A percentile compares a stretch with the other conserved stretches of the same genome.
phyloP scores from a whole-genome alignment of 2,329 filamentous ascomycete genomes.

The Hypoxylon sp. region DNA sequence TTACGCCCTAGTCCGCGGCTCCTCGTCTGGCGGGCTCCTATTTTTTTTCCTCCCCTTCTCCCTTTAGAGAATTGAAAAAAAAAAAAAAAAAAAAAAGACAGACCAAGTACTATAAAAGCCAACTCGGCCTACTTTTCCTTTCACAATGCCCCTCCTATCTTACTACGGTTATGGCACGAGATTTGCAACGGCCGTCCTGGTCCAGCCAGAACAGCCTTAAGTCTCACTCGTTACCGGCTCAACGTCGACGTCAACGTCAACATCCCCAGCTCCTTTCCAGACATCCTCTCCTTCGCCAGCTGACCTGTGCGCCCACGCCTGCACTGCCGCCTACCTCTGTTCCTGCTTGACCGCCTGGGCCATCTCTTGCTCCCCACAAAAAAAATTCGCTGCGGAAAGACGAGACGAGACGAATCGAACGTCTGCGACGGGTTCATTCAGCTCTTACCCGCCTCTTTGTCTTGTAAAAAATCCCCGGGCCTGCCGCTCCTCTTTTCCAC shows the following conservation, averaged over 20 bases:
- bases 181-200: conserved; percentile 35
- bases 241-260: conserved; percentile 29
- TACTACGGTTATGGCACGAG: conserved; percentile 37
- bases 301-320: conserved; percentile 6
- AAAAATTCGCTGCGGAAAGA: conserved; percentile 26
- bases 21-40: conserved; percentile 33
- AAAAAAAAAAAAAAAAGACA: no score
- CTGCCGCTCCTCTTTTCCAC: conserved; percentile 27
- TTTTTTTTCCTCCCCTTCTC: conserved; percentile 29
- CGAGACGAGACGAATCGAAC: conserved; percentile 30
- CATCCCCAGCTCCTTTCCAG: conserved; percentile 11
- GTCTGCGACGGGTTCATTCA: conserved; percentile 30
- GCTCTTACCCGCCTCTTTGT: conserved; percentile 16
- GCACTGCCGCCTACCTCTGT: conserved; percentile 5
- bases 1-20: conserved; percentile 34
- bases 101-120: conserved; percentile 37
- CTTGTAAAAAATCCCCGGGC: conserved; percentile 26
- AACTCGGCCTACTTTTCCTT: conserved; percentile 32
- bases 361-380: conserved; percentile 24
- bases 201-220: conserved; percentile 32
- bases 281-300: conserved; percentile 14
- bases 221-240: conserved; percentile 25
- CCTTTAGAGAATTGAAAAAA: no score
- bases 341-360: conserved; percentile 23
- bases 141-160: conserved; percentile 31